Percentiles rank a stretch among this genome's conserved stretches.
These are phyloP conservation scores for Boletus insuetus DNA, from an alignment of 768 basidiomycete species.

Conservation along the genomic window DNA sequence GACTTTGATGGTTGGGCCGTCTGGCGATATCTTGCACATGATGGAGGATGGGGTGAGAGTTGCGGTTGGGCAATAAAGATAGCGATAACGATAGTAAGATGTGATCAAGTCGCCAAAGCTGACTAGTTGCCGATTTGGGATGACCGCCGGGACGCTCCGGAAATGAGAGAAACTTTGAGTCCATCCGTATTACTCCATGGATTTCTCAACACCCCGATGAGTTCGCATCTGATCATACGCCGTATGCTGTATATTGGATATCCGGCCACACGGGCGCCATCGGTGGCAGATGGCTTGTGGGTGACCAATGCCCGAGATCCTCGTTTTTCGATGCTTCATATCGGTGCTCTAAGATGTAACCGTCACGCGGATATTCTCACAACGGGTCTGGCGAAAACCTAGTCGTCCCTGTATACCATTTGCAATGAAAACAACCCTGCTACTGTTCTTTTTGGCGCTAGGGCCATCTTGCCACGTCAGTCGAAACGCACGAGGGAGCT, in stretches of 20 bases:
- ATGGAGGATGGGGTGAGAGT: not conserved
- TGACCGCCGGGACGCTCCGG: too few relatives aligned
- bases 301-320: not conserved
- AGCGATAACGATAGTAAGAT: not conserved
- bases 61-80: not conserved
- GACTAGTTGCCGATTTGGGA: too few relatives aligned
- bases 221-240: too few relatives aligned
- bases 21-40: constrained; percentile 21
- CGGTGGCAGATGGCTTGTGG: not conserved
- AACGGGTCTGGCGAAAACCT: not conserved
- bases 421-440: not conserved
- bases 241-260: too few relatives aligned
- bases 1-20: constrained; percentile 42
- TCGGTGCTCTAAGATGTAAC: not conserved
- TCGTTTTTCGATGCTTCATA: not conserved
- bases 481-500: not conserved
- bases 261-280: too few relatives aligned
- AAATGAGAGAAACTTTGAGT: too few relatives aligned
- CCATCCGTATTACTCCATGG: too few relatives aligned
- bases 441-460: too few relatives aligned
- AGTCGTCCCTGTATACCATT: constrained; percentile 1
- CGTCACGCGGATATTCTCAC: constrained; percentile 1
- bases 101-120: too few relatives aligned
- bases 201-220: too few relatives aligned
- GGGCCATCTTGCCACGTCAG: not conserved